Base-by-base conservation (phyloP, 148 eudicot species). In the Amaranthus palmeri region DNA sequence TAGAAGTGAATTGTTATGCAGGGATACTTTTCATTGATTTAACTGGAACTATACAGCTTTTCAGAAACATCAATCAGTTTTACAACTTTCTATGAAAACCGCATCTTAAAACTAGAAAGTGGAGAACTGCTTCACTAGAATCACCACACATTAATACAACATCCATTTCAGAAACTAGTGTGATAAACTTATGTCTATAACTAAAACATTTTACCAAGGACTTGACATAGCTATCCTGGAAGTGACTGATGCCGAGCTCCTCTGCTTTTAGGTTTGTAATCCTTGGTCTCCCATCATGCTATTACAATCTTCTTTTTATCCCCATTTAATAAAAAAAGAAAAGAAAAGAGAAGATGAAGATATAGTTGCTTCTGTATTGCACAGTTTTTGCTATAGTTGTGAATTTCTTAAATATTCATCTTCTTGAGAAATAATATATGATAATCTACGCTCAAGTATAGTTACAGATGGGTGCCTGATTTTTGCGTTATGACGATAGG, bases 401-500 rank as follows among this genome's bases (percentile, higher is more conserved):
- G 17, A 54, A 53, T 61, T 57, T 40, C 51, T 70, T 50, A 44
- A 54, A 40, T 8, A 40, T 8, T 67, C 42, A 12, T 66, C 8
- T 52, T 14, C 42, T 44, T 65, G 10, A 25, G 36, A 25, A 25
- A 50, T 51, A 8, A 17, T 64, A 66, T 60, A 36, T 68, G 51
- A 13, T 25, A 25, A 25, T 63, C 3, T 54, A 14, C 53, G 47
- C 25, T 74, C 36, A 54, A 7, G 41, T 8, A 3, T 49, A 48
- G n/a, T 67, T 42, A 55, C 42, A 12, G 50, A 3, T 78, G 44
- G 8, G 42, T 42, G 72, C 43, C 63, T 73, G 46, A 68, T 54
- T 4, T n/a, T 67, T 60, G 36, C 11, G 10, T 36, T 62, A 42
- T 54, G n/a, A 61, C 82, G 72, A 77, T 88, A 95, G 99, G 84